Evolutionary conservation across 495 filamentous ascomycete genomes (phyloP).

Genomic region (Lindgomyces ingoldianus): DNA sequence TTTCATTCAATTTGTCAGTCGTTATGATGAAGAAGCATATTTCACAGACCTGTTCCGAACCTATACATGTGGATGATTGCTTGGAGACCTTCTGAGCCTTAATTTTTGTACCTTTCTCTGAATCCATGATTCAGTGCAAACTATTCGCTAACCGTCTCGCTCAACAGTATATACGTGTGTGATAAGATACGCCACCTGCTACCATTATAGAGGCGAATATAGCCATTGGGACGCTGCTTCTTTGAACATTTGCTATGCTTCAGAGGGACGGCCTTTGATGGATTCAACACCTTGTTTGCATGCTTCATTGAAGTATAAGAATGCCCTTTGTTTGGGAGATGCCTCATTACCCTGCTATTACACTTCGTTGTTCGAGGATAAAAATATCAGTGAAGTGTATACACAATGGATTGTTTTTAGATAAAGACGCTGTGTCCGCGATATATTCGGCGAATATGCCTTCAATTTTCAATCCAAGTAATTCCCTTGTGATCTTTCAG

Average conservation of each 20-base stretch:
- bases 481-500: neutral
- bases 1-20: neutral
- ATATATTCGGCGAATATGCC: constrained; percentile 14
- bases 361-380: neutral
- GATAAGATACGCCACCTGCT: too few species aligned
- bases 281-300: neutral
- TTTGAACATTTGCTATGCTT: too few species aligned
- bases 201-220: too few species aligned
- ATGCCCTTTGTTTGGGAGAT: neutral
- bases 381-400: neutral
- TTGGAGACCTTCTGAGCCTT: constrained; percentile 40
- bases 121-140: neutral
- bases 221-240: too few species aligned
- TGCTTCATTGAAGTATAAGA: neutral
- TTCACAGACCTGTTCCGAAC: constrained; percentile 43
- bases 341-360: neutral
- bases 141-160: neutral
- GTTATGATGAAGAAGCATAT: constrained; percentile 35
- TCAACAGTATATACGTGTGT: too few species aligned
- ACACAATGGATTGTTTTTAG: constrained; percentile 3
- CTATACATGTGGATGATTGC: constrained; percentile 36
- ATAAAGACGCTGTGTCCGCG: constrained; percentile 15
- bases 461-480: too few species aligned
- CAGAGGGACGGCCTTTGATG: too few species aligned
- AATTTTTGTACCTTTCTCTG: neutral